phyloP scores from a whole-genome alignment of 1,284 basidiomycete species.

The Fomitopsis schrenkii region DNA sequence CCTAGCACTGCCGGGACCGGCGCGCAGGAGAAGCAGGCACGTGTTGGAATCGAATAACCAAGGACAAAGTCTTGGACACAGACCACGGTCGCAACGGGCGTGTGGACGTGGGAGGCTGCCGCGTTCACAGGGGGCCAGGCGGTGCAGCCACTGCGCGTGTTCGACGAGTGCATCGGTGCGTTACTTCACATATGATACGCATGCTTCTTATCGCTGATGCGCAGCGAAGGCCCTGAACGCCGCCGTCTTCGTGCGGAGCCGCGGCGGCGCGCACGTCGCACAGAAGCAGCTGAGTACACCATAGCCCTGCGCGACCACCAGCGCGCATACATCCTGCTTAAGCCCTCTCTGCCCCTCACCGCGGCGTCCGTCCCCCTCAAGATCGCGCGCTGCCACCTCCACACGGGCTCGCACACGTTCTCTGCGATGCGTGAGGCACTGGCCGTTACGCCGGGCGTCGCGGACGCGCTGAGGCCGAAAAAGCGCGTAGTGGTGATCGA shows the following conservation, averaged over 20 bases:
- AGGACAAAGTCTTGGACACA: too few relatives aligned
- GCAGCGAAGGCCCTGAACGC: background rate
- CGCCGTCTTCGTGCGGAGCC: constrained; percentile 2
- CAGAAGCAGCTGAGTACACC: background rate
- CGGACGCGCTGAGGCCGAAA: constrained; percentile 5
- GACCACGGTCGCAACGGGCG: background rate
- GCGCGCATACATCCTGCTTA: constrained; percentile 1
- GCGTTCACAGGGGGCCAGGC: background rate
- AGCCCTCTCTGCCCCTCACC: background rate
- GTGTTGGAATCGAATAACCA: background rate
- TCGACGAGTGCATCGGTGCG: constrained; percentile 10
- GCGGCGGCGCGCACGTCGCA: constrained; percentile 8
- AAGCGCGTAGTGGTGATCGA: constrained; percentile 9
- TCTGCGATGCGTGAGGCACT: constrained; percentile 13
- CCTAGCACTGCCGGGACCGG: background rate
- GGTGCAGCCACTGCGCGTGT: background rate
- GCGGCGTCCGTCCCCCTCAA: constrained; percentile 1
- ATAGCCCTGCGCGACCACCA: constrained; percentile 14
- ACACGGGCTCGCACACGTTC: constrained; percentile 8
- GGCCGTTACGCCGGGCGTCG: constrained; percentile 4
- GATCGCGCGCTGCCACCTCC: constrained; percentile 13
- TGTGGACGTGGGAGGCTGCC: background rate
- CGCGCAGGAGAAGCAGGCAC: background rate
- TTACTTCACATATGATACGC: background rate
- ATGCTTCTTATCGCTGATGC: background rate